Base-by-base conservation (phyloP, 495 filamentous ascomycete species). In the Hypoxylon rickii region DNA sequence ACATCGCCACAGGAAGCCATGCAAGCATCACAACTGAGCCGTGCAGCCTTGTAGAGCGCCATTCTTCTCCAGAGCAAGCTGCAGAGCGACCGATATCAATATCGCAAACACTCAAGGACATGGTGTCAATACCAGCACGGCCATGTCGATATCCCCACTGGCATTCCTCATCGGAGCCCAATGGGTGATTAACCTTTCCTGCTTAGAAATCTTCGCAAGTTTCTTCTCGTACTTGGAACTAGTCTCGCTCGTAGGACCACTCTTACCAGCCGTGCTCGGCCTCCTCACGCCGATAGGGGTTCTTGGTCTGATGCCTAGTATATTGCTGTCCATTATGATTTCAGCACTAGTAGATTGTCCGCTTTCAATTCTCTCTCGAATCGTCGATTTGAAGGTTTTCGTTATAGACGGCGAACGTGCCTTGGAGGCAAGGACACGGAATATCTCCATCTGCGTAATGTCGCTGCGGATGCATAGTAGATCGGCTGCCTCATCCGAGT, bases 121-220 rank as follows among this genome's bases (percentile, higher is more conserved):
- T 10, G 24, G 24, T 4, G 56, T 69, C 59, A 77, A 55, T 13
- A 73, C 56, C 45, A 82, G 46, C 39, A 84, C 73, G 31, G 81
- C 72, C 63, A 71, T 80, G 13, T 48, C 69, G 13, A 80, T 69
- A 20, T 49, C 49, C 0, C 78, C 80, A 12, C 74, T 63, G 8
- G 65, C 77, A 60, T 82, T 75, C 64, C 78, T 82, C 60, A 80
- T 53, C 17, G 81, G 80, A 47, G 78, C 77, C 81, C 81, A 83
- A 58, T 79, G 76, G 18, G 70, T 74, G n/a, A 77, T 71, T 40
- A 81, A 66, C 63, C 65, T 71, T 53, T 74, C 75, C 53, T 70
- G 62, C 55, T 58, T 69, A 13, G 26, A 12, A 1, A 43, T 52
- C 32, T 55, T 59, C 7, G 58, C 57, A 39, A 56, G 38, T n/a